Evolutionary conservation across 2,329 filamentous ascomycete genomes (phyloP), one percentile per base, ranked within the genome.

Genomic region (Xylaria hypoxylon): DNA sequence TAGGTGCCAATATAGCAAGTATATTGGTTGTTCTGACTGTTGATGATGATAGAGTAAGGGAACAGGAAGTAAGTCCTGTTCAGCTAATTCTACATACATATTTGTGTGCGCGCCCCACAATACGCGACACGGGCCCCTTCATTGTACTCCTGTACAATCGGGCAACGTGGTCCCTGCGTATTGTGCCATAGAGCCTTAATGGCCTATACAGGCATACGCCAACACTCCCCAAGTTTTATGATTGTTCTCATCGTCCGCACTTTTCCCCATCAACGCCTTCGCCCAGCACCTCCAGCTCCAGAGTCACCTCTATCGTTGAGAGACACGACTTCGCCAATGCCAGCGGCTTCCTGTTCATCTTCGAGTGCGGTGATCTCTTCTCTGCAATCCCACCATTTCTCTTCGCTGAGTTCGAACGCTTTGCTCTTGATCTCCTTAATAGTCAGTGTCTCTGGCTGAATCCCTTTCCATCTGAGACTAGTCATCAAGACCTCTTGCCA

Each of bases 321-420:
- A 76, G 90, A 96, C 61, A 98, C 92, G 48, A 98, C 93, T 82
- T 98, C 96, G 17, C 94, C 92, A 78, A 98, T 97, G 10, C 96
- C 94, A 38, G 94, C 93, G 55, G 92, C 94, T 80, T 97, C 95
- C 82, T 98, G 94, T 82, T 97, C 95, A 80, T 97, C 95, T 80
- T 99, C 96, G 75, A 98, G 80, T 6, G 89, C 91, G 60, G 90
- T 91, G 71, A 99, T 92, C 81, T 98, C 95, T 82, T 99, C 96
- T 73, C 96, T 87, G 77, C 91, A 94, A 83, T 97, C 96, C 96
- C 96, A 99, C 96, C 96, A 99, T 79, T 97, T 97, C 81, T 94
- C 92, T 80, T 99, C 96, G 45, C 94, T 94, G 70, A 93, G 86
- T 76, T 93, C 91, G 78, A 97, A 99, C 1, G 94, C 96, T 77